Percentiles rank a stretch among this genome's conserved stretches.
Conservation (phyloP, 208 protist species). For the Acanthamoeba quina region DNA sequence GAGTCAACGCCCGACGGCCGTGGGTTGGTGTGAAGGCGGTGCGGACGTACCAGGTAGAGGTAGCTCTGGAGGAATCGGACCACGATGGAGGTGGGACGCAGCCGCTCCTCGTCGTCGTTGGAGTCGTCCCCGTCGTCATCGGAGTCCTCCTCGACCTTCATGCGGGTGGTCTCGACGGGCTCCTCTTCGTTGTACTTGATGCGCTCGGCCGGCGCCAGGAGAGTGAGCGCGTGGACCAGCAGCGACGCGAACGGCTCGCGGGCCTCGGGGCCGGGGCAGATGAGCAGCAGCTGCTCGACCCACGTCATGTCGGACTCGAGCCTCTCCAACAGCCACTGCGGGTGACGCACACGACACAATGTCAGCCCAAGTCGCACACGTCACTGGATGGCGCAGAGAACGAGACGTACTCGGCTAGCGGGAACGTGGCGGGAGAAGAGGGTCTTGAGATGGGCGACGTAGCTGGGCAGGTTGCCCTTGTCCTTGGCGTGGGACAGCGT, state of each 20-base stretch:
- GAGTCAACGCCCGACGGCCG: background rate
- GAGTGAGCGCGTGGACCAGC: background rate
- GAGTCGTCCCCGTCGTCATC: constrained; percentile 10
- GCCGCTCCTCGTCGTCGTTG: background rate
- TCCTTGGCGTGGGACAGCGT: constrained; percentile 84
- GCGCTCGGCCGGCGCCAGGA: background rate
- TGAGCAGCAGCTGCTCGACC: constrained; percentile 35
- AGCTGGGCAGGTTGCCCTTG: constrained; percentile 56
- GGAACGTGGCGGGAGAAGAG: background rate
- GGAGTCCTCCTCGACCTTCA: constrained; percentile 24
- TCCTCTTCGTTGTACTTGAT: constrained; percentile 36
- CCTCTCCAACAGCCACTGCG: constrained; percentile 44
- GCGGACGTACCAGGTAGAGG: background rate
- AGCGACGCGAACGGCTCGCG: constrained; percentile 34
- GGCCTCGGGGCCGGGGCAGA: constrained; percentile 18
- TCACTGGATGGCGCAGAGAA: background rate
- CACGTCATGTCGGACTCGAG: constrained; percentile 17
- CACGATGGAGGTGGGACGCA: constrained; percentile 11
- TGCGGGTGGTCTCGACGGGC: background rate
- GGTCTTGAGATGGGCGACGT: constrained; percentile 75
- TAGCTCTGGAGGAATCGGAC: constrained; percentile 60
- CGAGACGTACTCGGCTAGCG: constrained; percentile 67
- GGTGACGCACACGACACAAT: background rate
- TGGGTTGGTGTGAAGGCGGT: background rate
- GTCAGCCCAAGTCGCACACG: too few relatives aligned